phyloP scores from a whole-genome alignment of 805 yeast species.

The Hanseniaspora lachancei region DNA sequence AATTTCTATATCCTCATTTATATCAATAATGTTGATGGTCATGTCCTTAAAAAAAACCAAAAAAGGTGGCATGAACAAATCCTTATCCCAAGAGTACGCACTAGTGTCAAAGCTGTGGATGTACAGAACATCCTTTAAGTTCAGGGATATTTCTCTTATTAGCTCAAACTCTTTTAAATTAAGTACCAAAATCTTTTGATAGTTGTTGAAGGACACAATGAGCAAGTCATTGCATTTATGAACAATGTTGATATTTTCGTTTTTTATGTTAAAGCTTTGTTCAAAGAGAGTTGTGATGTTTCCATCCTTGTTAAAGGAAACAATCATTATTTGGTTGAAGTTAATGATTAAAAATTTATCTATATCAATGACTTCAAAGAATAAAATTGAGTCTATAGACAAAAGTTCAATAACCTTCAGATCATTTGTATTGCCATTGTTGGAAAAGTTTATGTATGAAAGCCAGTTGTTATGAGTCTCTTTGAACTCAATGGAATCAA shows the following conservation, averaged over 20 bases:
- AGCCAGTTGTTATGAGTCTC: neutral
- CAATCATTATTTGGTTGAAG: neutral
- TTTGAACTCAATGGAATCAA: neutral
- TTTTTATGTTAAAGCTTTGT: neutral
- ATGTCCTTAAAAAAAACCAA: neutral
- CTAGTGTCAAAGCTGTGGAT: neutral
- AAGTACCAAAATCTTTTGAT: neutral
- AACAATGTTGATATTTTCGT: neutral
- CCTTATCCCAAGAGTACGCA: neutral
- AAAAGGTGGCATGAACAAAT: neutral
- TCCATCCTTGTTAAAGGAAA: neutral
- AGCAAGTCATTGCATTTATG: neutral
- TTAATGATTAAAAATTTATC: neutral
- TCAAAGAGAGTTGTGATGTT: neutral
- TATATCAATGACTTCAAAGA: neutral
- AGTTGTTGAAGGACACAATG: neutral
- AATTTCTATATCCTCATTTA: neutral
- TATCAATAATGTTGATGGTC: neutral
- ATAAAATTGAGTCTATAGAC: constrained; percentile 4
- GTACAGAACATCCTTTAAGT: neutral
- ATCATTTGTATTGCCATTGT: constrained; percentile 3
- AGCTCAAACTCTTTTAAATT: neutral
- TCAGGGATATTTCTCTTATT: neutral
- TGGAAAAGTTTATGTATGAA: constrained; percentile 5
- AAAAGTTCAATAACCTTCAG: neutral